Percentiles rank a stretch among this genome's conserved stretches.
Conservation (phyloP, 2,329 filamentous ascomycete genomes). For the Apiospora aurea region DNA sequence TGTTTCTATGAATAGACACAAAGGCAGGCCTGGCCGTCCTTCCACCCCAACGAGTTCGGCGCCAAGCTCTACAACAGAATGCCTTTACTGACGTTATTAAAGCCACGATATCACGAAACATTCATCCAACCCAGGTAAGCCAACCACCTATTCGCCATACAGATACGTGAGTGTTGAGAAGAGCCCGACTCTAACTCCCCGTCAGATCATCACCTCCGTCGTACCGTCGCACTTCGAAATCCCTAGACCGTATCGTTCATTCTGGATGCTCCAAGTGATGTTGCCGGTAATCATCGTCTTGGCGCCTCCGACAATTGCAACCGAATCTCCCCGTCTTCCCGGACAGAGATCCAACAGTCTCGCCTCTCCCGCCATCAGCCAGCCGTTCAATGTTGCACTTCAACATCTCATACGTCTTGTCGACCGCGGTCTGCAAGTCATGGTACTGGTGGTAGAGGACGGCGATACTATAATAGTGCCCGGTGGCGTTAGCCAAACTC, state of each 20-base stretch:
- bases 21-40: background rate
- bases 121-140: no score
- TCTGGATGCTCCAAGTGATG: constrained; percentile 30
- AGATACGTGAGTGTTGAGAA: no score
- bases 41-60: no score
- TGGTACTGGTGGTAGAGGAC: constrained; percentile 31
- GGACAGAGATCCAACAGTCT: constrained; percentile 27
- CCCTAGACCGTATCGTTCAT: constrained; percentile 28
- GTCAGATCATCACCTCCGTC: constrained; percentile 29
- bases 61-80: no score
- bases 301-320: constrained; percentile 24
- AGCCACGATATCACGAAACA: no score
- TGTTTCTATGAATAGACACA: no score
- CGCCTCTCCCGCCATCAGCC: constrained; percentile 23
- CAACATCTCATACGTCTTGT: constrained; percentile 29
- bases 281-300: constrained; percentile 32
- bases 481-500: no score
- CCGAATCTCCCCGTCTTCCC: constrained; percentile 22
- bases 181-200: no score
- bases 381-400: constrained; percentile 23
- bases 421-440: constrained; percentile 29
- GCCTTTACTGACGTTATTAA: background rate
- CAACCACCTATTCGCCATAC: no score
- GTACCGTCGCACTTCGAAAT: constrained; percentile 31
- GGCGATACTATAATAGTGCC: constrained; percentile 22